Base-by-base conservation (phyloP, 306 rosid species). In the Trichosanthes truncata region DNA sequence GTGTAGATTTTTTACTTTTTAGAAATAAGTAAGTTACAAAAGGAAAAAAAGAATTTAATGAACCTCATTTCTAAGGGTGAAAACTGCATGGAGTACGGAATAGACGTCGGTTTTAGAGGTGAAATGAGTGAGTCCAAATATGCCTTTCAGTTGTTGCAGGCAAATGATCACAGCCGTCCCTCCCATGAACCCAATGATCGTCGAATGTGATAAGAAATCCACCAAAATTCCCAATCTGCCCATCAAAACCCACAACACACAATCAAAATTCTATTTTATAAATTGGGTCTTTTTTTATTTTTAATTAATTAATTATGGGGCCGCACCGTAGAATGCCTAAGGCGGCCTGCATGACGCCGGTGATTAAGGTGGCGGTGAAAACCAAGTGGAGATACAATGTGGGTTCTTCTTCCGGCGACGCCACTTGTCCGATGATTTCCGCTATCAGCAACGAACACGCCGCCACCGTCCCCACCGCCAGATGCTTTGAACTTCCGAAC, bases 121-220 rank as follows among this genome's bases (percentile, higher is more conserved):
- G 59, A 94, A 94, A 79, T 71, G 85, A 25, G 17, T 81, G 86
- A 94, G 25, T 17, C 97, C 97, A 35, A 94, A 80, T 0, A 94
- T 9, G 25, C 97, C 96, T 85, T 88, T 94, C 2, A 94, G 74
- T 69, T 94, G 98, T 80, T 89, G 92, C 21, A 88, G 82, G 82
- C 78, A 86, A 20, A 94, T 92, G 38, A 92, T 84, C 4, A 82
- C 49, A 18, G 98, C 94, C 1, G 97, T 94, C 1, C 98, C 98
- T 78, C 88, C 91, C 97, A 94, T 92, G 77, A 94, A 94, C 14
- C 97, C 98, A 49, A 89, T 83, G 66, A 94, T 92, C 52, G 98
- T 92, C 20, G 98, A 86, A 86, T 92, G 97, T 3, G 98, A 92
- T 79, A 94, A 89, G 85, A 94, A 94, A 84, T 94, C 98, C 74